Evolutionary conservation across 805 yeast genomes (phyloP), one percentile per base, ranked within the genome.

Genomic region (Kodamaea kakaduensis): DNA sequence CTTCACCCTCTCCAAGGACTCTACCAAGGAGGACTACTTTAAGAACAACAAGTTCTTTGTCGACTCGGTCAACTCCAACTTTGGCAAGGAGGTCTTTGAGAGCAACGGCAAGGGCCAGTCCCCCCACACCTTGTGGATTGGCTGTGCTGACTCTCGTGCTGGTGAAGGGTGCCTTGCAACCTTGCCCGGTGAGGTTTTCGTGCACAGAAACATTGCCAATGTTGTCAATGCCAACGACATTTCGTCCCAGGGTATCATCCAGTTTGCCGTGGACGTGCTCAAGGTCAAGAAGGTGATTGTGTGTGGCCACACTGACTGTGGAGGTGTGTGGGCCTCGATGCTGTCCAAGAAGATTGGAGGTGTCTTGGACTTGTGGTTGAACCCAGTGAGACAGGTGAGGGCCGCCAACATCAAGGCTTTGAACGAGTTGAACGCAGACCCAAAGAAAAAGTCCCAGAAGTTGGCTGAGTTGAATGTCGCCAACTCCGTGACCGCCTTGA

Each of bases 271-370:
- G 46, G 88, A 85, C 46, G 86, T 81, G 9, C 69, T 89, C 41
- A 82, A 84, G 51, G 94, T 90, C 25, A 73, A 71, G 45, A 86
- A 84, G 53, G 78, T 89, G 34, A 72, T 89, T 37, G 83, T 89
- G 5, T 85, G 96, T 61, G 97, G 97, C 3, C 97, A 89, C 61
- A 83, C 93, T 20, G 95, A 86, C 58, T 89, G 97, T 69, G 96
- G 96, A 32, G 97, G 96, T 19, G 77, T 86, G 33, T 78, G 84
- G 77, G 87, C 95, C 15, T 78, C 88, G 6, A 61, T 89, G 31
- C 70, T 80, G 2, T 68, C 75, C 39, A 75, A 78, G 48, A 72
- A 72, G 46, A 67, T 80, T 21, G 88, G 88, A 21, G 79, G 82
- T 18, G 75, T 75, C 8, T 63, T 89, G 46, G 86, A 81, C 49